These are phyloP conservation scores for Trifolium dubium DNA, from an alignment of 306 rosid genomes.

Conservation along the genomic window DNA sequence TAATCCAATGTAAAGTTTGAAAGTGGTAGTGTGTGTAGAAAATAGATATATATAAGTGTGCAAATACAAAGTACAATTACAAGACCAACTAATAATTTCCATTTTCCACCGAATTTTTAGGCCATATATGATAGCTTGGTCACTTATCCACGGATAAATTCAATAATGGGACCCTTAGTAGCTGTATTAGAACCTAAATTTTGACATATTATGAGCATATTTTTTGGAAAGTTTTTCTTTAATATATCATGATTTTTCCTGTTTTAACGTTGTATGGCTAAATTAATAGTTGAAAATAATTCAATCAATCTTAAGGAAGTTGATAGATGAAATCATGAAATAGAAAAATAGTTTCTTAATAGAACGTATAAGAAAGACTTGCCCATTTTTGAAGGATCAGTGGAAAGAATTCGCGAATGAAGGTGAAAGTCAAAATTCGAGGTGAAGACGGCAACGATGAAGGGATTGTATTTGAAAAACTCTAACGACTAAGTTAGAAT, in stretches of 20 bases:
- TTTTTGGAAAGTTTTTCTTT: background rate
- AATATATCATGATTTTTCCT: constrained; percentile 7
- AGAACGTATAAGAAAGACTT: too few relatives aligned
- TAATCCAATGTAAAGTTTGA: constrained; percentile 8
- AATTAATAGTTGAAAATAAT: background rate
- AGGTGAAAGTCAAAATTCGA: too few relatives aligned
- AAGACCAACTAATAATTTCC: constrained; percentile 14
- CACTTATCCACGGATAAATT: constrained; percentile 40
- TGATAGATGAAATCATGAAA: background rate
- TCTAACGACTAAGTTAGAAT: too few relatives aligned
- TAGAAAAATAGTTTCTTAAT: too few relatives aligned
- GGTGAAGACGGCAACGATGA: too few relatives aligned
- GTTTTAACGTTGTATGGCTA: background rate
- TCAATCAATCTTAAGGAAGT: background rate
- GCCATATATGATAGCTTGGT: constrained; percentile 48
- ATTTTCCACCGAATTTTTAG: constrained; percentile 55
- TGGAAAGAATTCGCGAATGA: too few relatives aligned
- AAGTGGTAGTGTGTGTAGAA: background rate
- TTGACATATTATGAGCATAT: constrained; percentile 43
- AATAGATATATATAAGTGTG: background rate
- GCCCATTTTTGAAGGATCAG: too few relatives aligned
- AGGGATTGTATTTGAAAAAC: too few relatives aligned
- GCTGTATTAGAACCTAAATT: constrained; percentile 65
- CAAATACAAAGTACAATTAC: constrained; percentile 32
- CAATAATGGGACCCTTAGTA: constrained; percentile 59